phyloP scores from a whole-genome alignment of 129 eudicot species.

The Chrysanthemum seticuspe region DNA sequence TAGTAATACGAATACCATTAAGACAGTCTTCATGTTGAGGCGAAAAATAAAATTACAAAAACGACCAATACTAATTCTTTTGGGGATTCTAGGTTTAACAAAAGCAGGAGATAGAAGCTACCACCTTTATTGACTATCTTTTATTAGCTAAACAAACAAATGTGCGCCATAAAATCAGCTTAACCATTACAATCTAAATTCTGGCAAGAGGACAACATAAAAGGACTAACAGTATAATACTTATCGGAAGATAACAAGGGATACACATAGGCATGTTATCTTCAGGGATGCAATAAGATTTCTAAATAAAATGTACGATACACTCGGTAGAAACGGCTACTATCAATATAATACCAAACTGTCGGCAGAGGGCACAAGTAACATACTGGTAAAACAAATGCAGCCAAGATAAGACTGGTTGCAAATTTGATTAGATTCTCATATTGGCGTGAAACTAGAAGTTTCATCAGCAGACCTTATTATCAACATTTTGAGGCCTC shows the following conservation, averaged over 20 bases:
- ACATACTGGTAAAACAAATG: not conserved
- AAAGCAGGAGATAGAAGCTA: not conserved
- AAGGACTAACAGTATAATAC: too few species aligned
- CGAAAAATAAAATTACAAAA: too few species aligned
- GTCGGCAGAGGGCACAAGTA: not conserved
- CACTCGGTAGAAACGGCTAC: not conserved
- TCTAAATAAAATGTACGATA: not conserved
- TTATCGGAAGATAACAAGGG: not conserved
- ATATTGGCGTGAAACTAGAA: conserved; percentile 7
- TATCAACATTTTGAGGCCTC: conserved; percentile 2
- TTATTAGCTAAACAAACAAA: too few species aligned
- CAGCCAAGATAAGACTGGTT: not conserved
- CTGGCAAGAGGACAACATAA: too few species aligned
- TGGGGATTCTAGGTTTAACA: not conserved
- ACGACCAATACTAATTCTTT: too few species aligned
- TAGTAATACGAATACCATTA: too few species aligned
- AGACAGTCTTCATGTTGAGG: too few species aligned
- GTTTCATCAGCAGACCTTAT: conserved; percentile 4
- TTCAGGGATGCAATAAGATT: not conserved
- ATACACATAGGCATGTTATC: not conserved
- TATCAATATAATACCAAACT: not conserved
- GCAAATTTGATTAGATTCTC: not conserved
- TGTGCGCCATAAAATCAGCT: not conserved
- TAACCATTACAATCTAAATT: too few species aligned
- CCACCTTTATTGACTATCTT: not conserved